A percentile compares a stretch with the other conserved stretches of the same genome.
phyloP scores from a whole-genome alignment of 2,329 filamentous ascomycete species.

The Talaromyces sp. region DNA sequence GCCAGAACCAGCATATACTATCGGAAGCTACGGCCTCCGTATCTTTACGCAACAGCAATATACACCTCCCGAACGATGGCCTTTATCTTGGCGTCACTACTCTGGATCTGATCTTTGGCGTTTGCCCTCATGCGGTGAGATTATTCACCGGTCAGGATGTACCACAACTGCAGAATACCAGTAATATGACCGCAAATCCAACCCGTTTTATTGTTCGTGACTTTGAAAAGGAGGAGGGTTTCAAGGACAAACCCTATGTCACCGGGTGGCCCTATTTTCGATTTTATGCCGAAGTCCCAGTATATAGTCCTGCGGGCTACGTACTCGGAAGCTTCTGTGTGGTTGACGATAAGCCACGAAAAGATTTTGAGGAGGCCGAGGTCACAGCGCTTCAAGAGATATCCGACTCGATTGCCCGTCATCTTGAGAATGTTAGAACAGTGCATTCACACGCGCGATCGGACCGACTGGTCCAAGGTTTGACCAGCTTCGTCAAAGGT shows the following conservation, averaged over 20 bases:
- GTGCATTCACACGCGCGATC: constrained; percentile 54
- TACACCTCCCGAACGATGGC: constrained; percentile 30
- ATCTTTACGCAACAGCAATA: constrained; percentile 32
- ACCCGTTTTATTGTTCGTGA: constrained; percentile 40
- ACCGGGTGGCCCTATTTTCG: constrained; percentile 32
- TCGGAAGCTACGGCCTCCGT: constrained; percentile 50
- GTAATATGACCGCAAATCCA: constrained; percentile 27
- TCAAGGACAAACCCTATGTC: constrained; percentile 36
- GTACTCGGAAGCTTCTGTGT: constrained; percentile 60
- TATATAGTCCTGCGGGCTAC: constrained; percentile 53
- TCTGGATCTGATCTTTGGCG: constrained; percentile 22
- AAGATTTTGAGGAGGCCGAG: constrained; percentile 36
- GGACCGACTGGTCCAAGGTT: constrained; percentile 55
- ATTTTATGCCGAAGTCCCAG: constrained; percentile 61
- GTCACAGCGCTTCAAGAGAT: constrained; percentile 55
- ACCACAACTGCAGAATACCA: constrained; percentile 20
- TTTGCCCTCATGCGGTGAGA: constrained; percentile 10
- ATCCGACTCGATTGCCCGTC: constrained; percentile 54
- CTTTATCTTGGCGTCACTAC: constrained; percentile 31
- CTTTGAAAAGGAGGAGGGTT: constrained; percentile 33
- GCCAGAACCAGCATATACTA: constrained; percentile 48
- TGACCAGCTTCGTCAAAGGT: constrained; percentile 52
- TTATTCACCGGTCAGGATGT: constrained; percentile 21
- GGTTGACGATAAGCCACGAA: constrained; percentile 54
- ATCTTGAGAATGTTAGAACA: constrained; percentile 56